Conservation (phyloP, 176 grass and related monocot species). For the Puccinellia tenuiflora region DNA sequence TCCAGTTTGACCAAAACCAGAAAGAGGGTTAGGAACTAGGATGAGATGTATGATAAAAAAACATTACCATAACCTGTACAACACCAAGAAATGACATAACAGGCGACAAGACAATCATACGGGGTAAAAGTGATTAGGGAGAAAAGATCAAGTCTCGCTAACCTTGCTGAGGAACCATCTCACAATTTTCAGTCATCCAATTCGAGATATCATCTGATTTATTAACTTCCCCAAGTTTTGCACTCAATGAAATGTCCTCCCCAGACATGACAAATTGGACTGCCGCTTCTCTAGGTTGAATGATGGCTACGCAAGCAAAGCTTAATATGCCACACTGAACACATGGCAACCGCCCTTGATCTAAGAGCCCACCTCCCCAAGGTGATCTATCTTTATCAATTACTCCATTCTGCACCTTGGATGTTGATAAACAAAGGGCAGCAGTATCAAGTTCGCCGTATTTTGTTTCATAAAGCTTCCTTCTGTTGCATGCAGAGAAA, state of each 20-base stretch:
- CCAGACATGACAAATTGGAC: conserved; percentile 65
- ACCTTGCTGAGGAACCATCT: conserved; percentile 50
- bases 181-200: conserved; percentile 27
- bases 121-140: conserved; percentile 1
- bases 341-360: conserved; percentile 88
- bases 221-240: conserved; percentile 42
- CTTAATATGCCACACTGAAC: conserved; percentile 96
- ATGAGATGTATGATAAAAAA: conserved; percentile 4
- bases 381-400: conserved; percentile 33
- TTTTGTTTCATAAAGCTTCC: conserved; percentile 55
- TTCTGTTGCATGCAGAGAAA: conserved; percentile 33
- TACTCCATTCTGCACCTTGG: conserved; percentile 41
- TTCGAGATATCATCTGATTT: conserved; percentile 38
- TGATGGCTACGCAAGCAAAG: conserved; percentile 84
- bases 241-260: conserved; percentile 28
- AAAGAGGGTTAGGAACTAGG: conserved; percentile 14
- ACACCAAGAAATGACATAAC: not conserved
- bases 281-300: conserved; percentile 79
- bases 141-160: conserved; percentile 27
- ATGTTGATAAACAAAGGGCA: conserved; percentile 41
- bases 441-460: conserved; percentile 34
- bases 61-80: conserved; percentile 6
- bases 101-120: not conserved
- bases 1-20: conserved; percentile 12
- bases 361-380: conserved; percentile 53